phyloP scores from a whole-genome alignment of 495 filamentous ascomycete species.

The Hypomontagnella monticulosa region DNA sequence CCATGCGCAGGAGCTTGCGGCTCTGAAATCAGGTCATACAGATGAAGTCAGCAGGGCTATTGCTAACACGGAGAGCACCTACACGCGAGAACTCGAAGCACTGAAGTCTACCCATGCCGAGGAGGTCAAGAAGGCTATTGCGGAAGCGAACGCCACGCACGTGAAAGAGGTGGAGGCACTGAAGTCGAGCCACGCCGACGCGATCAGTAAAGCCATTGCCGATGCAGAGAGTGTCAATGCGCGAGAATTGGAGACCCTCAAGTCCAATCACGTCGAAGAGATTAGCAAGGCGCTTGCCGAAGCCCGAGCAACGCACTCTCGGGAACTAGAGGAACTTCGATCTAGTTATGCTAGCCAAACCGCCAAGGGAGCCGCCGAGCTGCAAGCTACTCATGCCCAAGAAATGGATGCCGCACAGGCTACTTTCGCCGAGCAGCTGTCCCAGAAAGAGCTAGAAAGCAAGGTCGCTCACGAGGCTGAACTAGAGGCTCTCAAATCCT shows the following conservation, averaged over 20 bases:
- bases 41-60: slow-evolving; percentile 50
- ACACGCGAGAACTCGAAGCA: slow-evolving; percentile 51
- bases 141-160: slow-evolving; percentile 48
- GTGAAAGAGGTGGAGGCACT: slow-evolving; percentile 52
- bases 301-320: slow-evolving; percentile 44
- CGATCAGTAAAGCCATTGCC: slow-evolving; percentile 43
- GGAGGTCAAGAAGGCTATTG: slow-evolving; percentile 50
- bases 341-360: slow-evolving; percentile 45
- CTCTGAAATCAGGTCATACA: slow-evolving; percentile 55
- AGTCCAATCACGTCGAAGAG: slow-evolving; percentile 55
- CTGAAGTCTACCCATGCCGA: slow-evolving; percentile 52
- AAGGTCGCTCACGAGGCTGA: slow-evolving; percentile 44
- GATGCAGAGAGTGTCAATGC: slow-evolving; percentile 44
- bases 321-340: slow-evolving; percentile 52
- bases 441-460: slow-evolving; percentile 35
- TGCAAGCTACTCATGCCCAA: slow-evolving; percentile 21
- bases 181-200: slow-evolving; percentile 49
- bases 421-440: slow-evolving; percentile 28
- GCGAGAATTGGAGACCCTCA: slow-evolving; percentile 52
- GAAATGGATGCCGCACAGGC: slow-evolving; percentile 35
- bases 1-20: slow-evolving; percentile 48
- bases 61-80: slow-evolving; percentile 40
- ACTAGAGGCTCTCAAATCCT: slow-evolving; percentile 44
- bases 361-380: slow-evolving; percentile 37
- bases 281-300: slow-evolving; percentile 49